Percentiles rank a stretch among this genome's conserved stretches.
Conservation (phyloP, 2,329 filamentous ascomycete species). For the Ophiostoma sp. region DNA sequence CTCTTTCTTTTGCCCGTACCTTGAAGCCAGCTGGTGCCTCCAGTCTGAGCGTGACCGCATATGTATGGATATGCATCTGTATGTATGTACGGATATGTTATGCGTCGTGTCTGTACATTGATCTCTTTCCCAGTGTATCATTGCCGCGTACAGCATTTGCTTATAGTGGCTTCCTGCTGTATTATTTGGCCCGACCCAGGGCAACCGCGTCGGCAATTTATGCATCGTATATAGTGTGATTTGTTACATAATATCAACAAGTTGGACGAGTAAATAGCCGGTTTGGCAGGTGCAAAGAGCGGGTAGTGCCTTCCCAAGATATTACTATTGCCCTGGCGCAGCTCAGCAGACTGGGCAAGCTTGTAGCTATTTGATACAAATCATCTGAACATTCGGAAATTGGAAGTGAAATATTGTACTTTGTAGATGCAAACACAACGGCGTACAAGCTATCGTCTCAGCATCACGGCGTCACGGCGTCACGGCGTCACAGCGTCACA, state of each 20-base stretch:
- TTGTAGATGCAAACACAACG: not conserved
- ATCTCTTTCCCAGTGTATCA: not conserved
- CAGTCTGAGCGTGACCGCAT: not conserved
- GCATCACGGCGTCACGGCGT: no score
- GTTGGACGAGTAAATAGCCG: not conserved
- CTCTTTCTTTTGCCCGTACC: no score
- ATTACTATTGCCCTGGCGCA: not conserved
- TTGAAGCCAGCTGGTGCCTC: not conserved
- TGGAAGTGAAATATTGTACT: not conserved
- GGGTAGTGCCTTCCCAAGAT: not conserved
- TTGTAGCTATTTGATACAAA: not conserved
- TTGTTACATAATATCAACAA: not conserved
- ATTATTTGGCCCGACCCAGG: not conserved
- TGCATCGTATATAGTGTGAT: not conserved
- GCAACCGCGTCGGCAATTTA: not conserved
- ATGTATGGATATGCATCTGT: not conserved
- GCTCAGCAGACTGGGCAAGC: not conserved
- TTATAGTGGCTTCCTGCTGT: not conserved
- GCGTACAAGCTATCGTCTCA: not conserved
- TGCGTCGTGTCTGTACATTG: constrained; percentile 6
- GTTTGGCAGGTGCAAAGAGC: not conserved
- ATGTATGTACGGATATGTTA: constrained; percentile 13
- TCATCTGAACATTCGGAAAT: not conserved
- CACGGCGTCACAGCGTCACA: not conserved
- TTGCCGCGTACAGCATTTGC: not conserved